Evolutionary conservation across 2,329 filamentous ascomycete species (phyloP).

Genomic region (Dothidotthia symphoricarpi): DNA sequence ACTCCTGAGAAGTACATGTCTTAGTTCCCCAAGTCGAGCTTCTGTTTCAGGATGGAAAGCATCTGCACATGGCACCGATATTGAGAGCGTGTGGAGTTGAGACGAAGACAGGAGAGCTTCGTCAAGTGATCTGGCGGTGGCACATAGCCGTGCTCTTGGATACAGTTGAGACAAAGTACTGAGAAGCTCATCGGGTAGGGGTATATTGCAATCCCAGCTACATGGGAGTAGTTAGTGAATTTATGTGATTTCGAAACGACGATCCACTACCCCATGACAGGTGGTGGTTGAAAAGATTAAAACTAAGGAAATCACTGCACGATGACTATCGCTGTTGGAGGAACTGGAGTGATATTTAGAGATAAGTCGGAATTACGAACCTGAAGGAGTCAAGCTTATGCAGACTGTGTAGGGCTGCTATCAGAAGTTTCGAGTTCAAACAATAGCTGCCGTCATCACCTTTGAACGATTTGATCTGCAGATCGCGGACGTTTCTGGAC

Average conservation of each 20-base stretch:
- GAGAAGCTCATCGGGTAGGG: slow-evolving; percentile 7
- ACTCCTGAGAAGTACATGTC: slow-evolving; percentile 8
- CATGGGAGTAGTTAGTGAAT: background rate
- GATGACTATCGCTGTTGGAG: background rate
- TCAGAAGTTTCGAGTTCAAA: slow-evolving; percentile 12
- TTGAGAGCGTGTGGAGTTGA: slow-evolving; percentile 9
- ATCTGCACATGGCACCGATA: slow-evolving; percentile 9
- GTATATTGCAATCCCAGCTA: slow-evolving; percentile 14
- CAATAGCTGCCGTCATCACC: slow-evolving; percentile 18
- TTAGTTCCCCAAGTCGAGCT: slow-evolving; percentile 8
- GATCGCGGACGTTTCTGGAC: slow-evolving; percentile 9
- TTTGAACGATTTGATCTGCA: slow-evolving; percentile 13
- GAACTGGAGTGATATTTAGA: background rate
- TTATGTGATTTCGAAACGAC: no score
- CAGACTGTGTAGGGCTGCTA: slow-evolving; percentile 6
- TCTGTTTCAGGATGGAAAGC: background rate
- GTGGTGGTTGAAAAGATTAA: no score
- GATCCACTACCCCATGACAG: no score
- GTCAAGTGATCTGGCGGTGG: slow-evolving; percentile 6
- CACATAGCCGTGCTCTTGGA: slow-evolving; percentile 8
- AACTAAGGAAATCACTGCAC: background rate
- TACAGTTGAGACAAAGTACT: slow-evolving; percentile 5
- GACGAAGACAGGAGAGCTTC: slow-evolving; percentile 3
- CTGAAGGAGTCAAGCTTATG: slow-evolving; percentile 11
- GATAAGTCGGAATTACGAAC: slow-evolving; percentile 2